Conservation (phyloP, 192 early-diverging fungal genomes). For the Lunasporangiospora selenospora region DNA sequence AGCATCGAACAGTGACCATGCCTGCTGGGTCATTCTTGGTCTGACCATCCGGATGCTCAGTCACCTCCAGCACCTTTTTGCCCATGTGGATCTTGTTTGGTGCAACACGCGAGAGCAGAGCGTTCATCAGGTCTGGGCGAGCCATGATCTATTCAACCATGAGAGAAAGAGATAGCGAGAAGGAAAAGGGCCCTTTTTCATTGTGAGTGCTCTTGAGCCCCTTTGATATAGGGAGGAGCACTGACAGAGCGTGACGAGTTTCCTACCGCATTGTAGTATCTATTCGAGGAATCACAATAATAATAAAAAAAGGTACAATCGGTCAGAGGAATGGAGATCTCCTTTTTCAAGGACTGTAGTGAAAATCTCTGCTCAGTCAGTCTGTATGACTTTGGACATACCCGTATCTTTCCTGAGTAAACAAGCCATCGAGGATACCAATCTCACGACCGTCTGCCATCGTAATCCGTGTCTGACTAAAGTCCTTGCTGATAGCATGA, state of each 20-base stretch:
- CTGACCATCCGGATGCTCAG: conserved; percentile 4
- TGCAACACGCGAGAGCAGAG: background rate
- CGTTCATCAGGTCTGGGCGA: conserved; percentile 6
- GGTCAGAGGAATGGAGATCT: no score
- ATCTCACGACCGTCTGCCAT: background rate
- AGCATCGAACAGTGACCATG: background rate
- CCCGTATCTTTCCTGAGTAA: background rate
- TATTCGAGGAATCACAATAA: no score
- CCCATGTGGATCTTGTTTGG: background rate
- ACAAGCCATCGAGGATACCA: background rate
- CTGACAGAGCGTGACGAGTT: no score
- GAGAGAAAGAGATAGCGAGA: no score
- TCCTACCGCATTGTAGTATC: background rate
- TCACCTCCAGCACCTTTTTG: conserved; percentile 3
- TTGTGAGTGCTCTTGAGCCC: no score
- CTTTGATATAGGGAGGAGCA: no score
- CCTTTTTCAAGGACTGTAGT: no score
- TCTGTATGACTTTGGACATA: no score
- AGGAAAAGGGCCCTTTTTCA: no score
- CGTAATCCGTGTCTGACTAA: background rate
- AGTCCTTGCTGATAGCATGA: conserved; percentile 1
- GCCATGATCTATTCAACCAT: conserved; percentile 3
- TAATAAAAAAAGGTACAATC: no score
- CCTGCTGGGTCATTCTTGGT: background rate
- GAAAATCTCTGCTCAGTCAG: no score